These are phyloP conservation scores for Pythium oligandrum DNA, from an alignment of 352 stramenopile species.

Conservation along the genomic window DNA sequence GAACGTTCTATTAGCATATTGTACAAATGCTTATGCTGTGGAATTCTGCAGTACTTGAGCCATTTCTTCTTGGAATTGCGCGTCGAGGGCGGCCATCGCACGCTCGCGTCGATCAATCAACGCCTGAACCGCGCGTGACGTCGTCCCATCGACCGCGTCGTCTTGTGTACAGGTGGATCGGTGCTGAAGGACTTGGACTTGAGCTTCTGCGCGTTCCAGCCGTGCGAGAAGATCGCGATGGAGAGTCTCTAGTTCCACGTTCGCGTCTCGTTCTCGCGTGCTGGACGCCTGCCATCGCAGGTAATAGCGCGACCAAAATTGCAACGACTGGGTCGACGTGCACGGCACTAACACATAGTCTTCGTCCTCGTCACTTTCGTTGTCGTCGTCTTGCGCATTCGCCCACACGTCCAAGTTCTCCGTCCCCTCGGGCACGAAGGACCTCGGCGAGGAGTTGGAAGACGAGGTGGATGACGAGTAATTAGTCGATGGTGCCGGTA, in stretches of 20 bases:
- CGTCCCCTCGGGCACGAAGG: no score
- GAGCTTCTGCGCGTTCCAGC: conserved; percentile 30
- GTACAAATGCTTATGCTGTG: no score
- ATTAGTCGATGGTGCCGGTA: no score
- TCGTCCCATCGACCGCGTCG: background rate
- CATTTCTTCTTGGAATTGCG: conserved; percentile 18
- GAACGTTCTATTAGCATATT: no score
- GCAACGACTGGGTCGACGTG: conserved; percentile 56
- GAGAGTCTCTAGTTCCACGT: conserved; percentile 49
- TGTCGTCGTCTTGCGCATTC: conserved; percentile 6
- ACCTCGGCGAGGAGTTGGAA: no score
- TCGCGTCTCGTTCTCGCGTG: conserved; percentile 51
- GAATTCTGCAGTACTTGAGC: conserved; percentile 3
- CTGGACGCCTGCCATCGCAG: conserved; percentile 67
- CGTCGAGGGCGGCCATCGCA: conserved; percentile 10
- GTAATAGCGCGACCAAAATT: conserved; percentile 80
- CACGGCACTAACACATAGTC: conserved; percentile 70
- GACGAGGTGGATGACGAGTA: no score
- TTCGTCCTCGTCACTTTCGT: conserved; percentile 1
- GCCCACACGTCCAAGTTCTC: background rate
- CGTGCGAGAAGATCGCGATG: conserved; percentile 44
- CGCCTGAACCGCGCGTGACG: background rate
- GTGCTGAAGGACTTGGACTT: conserved; percentile 9
- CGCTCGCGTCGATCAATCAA: conserved; percentile 12
- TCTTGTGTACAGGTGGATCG: background rate